Evolutionary conservation across 768 basidiomycete species (phyloP).

Genomic region (Russula olivacea): DNA sequence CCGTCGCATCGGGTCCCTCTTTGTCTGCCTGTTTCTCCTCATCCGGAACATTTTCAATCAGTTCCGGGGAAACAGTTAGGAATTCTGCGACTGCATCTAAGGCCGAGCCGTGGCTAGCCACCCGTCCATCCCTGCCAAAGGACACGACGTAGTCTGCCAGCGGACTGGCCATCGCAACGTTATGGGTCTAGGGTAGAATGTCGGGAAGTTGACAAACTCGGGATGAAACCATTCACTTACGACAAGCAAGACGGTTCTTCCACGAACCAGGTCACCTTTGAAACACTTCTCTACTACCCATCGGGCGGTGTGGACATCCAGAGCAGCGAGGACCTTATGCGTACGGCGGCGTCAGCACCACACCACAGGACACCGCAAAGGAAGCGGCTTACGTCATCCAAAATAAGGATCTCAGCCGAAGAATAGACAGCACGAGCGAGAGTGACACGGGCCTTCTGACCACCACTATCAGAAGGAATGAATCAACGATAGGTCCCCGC

Average conservation of each 20-base stretch:
- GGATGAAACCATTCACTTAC: constrained; percentile 30
- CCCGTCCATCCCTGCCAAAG: constrained; percentile 47
- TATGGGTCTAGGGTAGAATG: constrained; percentile 39
- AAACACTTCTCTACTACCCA: constrained; percentile 49
- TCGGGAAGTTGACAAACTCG: neutral
- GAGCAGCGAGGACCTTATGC: constrained; percentile 39
- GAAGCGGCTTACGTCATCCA: constrained; percentile 59
- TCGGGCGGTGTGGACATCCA: constrained; percentile 49
- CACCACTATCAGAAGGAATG: constrained; percentile 34
- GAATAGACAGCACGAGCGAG: constrained; percentile 57
- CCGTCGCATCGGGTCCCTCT: constrained; percentile 21
- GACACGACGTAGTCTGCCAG: constrained; percentile 55
- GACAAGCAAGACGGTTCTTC: constrained; percentile 49
- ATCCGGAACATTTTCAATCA: constrained; percentile 26
- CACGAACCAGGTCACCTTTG: constrained; percentile 41
- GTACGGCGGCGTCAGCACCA: neutral
- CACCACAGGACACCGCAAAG: neutral
- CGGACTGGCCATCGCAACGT: constrained; percentile 47
- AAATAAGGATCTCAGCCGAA: constrained; percentile 52
- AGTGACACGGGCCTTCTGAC: constrained; percentile 54
- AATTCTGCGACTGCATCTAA: constrained; percentile 43
- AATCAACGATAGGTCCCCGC: neutral
- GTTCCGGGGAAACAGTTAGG: constrained; percentile 31
- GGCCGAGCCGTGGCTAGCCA: constrained; percentile 45
- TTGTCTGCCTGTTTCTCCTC: constrained; percentile 29